A percentile compares a stretch with the other conserved stretches of the same genome.
Conservation (phyloP, 352 stramenopile genomes). For the Pythium scleroteichum region DNA sequence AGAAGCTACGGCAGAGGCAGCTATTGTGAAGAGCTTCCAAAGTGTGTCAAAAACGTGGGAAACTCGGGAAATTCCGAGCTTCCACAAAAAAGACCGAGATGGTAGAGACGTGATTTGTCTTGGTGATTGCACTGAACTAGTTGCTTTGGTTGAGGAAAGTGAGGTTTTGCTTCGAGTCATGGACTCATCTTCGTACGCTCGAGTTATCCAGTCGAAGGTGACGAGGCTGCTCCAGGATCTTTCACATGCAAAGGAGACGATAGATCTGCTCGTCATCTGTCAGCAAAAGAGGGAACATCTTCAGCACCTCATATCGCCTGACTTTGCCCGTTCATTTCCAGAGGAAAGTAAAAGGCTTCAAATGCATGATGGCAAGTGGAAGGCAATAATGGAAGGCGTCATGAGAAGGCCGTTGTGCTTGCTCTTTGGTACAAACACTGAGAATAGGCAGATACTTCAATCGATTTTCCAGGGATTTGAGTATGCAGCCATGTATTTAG, state of each 20-base stretch:
- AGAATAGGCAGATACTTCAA: conserved; percentile 46
- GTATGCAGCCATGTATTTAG: conserved; percentile 40
- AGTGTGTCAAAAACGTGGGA: conserved; percentile 65
- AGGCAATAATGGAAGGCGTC: conserved; percentile 45
- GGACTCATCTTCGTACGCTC: conserved; percentile 66
- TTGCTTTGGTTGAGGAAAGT: conserved; percentile 63
- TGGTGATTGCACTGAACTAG: conserved; percentile 56
- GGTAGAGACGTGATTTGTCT: conserved; percentile 55
- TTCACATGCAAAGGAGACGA: conserved; percentile 43
- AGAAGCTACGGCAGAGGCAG: conserved; percentile 68
- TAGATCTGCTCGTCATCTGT: conserved; percentile 56
- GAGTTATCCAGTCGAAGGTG: conserved; percentile 51
- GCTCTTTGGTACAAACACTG: conserved; percentile 47
- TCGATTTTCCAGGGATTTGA: conserved; percentile 57
- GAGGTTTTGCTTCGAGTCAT: conserved; percentile 75
- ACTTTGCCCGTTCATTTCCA: conserved; percentile 62
- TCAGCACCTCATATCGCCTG: conserved; percentile 54
- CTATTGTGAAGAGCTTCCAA: conserved; percentile 57
- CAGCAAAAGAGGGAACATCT: conserved; percentile 73
- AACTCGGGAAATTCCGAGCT: conserved; percentile 48
- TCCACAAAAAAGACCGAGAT: conserved; percentile 55
- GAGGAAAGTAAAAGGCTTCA: conserved; percentile 59
- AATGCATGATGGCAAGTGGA: conserved; percentile 55
- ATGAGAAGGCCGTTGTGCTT: conserved; percentile 57
- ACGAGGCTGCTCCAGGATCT: conserved; percentile 52